Evolutionary conservation across 768 basidiomycete genomes (phyloP).

Genomic region (Nevesoporus exiguus): DNA sequence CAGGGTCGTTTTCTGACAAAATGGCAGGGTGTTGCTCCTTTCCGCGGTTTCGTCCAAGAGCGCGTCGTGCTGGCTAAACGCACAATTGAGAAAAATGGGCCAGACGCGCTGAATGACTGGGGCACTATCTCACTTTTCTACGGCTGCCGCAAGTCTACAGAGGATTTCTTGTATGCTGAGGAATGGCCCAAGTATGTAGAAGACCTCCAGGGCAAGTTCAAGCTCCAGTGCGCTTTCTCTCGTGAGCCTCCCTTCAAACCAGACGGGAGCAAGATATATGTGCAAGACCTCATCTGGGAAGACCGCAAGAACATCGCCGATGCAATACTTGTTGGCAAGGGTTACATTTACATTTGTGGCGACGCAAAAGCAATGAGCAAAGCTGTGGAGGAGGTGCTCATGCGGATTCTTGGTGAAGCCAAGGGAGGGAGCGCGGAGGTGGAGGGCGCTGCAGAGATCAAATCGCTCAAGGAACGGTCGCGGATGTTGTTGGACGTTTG

Average conservation of each 20-base stretch:
- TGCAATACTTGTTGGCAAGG: conserved; percentile 89
- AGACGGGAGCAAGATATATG: conserved; percentile 95
- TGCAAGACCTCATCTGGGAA: conserved; percentile 96
- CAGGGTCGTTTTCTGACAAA: conserved; percentile 4
- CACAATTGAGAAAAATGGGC: conserved; percentile 92
- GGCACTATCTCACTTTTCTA: conserved; percentile 93
- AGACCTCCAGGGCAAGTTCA: conserved; percentile 90
- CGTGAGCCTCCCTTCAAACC: conserved; percentile 82
- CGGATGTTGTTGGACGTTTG: conserved; percentile 86
- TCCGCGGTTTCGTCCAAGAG: conserved; percentile 98
- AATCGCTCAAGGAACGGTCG: conserved; percentile 92
- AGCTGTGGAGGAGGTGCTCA: conserved; percentile 87
- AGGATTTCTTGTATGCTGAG: conserved; percentile 92
- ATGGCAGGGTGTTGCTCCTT: conserved; percentile 91
- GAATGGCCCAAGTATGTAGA: conserved; percentile 89
- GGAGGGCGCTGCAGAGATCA: conserved; percentile 89
- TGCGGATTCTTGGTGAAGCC: conserved; percentile 82
- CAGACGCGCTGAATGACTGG: conserved; percentile 93
- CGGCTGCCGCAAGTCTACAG: conserved; percentile 83
- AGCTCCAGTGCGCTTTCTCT: conserved; percentile 86
- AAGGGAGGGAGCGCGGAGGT: conserved; percentile 88
- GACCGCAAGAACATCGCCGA: conserved; percentile 79
- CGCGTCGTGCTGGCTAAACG: conserved; percentile 94
- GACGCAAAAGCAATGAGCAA: conserved; percentile 97
- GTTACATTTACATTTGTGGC: conserved; percentile 96